These are phyloP conservation scores for Helicocarpus griseus DNA, from an alignment of 2,329 filamentous ascomycete genomes.

Conservation along the genomic window DNA sequence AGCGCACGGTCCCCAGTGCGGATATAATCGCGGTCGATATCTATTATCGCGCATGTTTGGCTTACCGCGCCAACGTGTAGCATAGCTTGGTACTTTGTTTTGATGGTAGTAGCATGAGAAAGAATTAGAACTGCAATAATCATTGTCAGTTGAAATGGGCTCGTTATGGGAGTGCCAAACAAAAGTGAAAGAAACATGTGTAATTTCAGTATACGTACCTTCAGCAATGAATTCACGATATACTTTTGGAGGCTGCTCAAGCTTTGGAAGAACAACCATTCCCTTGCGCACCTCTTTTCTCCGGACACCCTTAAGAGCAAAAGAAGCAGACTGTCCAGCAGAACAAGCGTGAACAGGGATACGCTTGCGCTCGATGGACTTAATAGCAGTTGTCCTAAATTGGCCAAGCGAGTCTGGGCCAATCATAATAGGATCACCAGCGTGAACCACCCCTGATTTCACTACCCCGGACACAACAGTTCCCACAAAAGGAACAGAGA, in stretches of 20 bases:
- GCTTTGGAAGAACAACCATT: slow-evolving; percentile 88
- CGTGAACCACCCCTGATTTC: slow-evolving; percentile 75
- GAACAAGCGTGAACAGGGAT: slow-evolving; percentile 79
- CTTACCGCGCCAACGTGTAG: slow-evolving; percentile 89
- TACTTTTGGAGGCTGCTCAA: slow-evolving; percentile 65
- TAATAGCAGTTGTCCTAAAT: slow-evolving; percentile 76
- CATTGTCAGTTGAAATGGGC: slow-evolving; percentile 5
- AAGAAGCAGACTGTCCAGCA: slow-evolving; percentile 85
- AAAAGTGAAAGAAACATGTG: not conserved
- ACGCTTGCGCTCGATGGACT: slow-evolving; percentile 89
- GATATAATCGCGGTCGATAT: slow-evolving; percentile 92
- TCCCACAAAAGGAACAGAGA: slow-evolving; percentile 93
- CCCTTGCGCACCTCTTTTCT: slow-evolving; percentile 92
- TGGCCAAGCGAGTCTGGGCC: slow-evolving; percentile 86
- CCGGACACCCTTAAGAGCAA: slow-evolving; percentile 78
- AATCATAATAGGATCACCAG: slow-evolving; percentile 80
- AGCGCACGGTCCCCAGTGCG: slow-evolving; percentile 87
- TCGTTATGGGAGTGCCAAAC: not conserved
- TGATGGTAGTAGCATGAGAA: slow-evolving; percentile 93
- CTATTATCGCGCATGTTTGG: slow-evolving; percentile 94
- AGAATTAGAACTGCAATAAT: slow-evolving; percentile 65
- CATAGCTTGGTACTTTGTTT: slow-evolving; percentile 96
- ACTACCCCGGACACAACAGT: slow-evolving; percentile 94
- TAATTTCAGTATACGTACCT: slow-evolving; percentile 33
- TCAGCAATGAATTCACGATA: slow-evolving; percentile 70